These are phyloP conservation scores for Grosmannia serpens DNA, from an alignment of 2,329 filamentous ascomycete genomes.

Conservation along the genomic window DNA sequence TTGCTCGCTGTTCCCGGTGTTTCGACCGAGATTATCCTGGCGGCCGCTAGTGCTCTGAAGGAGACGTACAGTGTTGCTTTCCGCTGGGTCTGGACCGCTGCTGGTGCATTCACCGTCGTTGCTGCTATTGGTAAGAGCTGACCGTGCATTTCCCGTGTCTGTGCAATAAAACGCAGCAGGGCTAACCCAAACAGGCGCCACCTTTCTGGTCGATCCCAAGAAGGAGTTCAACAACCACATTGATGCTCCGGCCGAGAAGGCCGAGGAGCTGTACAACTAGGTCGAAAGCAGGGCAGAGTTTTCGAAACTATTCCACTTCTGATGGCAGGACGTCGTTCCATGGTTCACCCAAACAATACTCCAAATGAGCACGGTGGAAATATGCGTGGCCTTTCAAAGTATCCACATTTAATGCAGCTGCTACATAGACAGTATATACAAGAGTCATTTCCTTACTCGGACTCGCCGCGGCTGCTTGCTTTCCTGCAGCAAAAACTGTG, in stretches of 20 bases:
- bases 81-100: slow-evolving; percentile 6
- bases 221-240: slow-evolving; percentile 26
- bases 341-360: no score
- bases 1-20: slow-evolving; percentile 1
- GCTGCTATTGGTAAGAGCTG: slow-evolving; percentile 4
- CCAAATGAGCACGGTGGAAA: no score
- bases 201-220: slow-evolving; percentile 21
- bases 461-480: no score
- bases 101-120: slow-evolving; percentile 4
- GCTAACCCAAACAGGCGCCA: not conserved
- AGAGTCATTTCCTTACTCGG: no score
- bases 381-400: no score
- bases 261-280: not conserved
- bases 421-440: no score
- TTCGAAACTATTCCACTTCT: no score
- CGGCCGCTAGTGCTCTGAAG: slow-evolving; percentile 2
- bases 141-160: not conserved
- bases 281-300: not conserved
- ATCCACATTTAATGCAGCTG: no score
- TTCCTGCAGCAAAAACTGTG: no score
- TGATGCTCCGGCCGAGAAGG: slow-evolving; percentile 24
- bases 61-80: slow-evolving; percentile 5
- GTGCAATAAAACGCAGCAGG: not conserved
- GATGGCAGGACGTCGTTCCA: no score
- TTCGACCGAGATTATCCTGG: slow-evolving; percentile 1